Percentiles rank a stretch among this genome's conserved stretches.
These are phyloP conservation scores for Aaosphaeria arxii DNA, from an alignment of 2,329 filamentous ascomycete species.

Conservation along the genomic window DNA sequence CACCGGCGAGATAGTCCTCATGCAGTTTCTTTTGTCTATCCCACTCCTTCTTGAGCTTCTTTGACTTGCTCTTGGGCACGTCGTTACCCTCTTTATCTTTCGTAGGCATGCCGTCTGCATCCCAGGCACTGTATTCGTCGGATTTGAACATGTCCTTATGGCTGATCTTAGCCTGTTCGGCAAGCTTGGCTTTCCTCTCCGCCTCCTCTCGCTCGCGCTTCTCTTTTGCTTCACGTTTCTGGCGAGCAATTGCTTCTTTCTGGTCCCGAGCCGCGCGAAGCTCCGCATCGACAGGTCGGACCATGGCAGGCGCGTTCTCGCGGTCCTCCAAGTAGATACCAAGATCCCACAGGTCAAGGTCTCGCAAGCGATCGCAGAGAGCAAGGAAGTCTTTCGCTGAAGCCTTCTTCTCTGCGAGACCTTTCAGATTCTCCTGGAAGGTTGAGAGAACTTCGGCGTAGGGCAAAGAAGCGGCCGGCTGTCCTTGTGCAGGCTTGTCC, in stretches of 20 bases:
- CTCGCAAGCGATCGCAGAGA: slow-evolving; percentile 71
- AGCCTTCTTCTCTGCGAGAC: slow-evolving; percentile 46
- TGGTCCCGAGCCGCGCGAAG: slow-evolving; percentile 54
- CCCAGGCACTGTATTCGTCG: slow-evolving; percentile 71
- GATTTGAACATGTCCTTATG: slow-evolving; percentile 58
- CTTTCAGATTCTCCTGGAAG: slow-evolving; percentile 61
- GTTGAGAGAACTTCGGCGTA: slow-evolving; percentile 50
- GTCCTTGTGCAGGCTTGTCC: slow-evolving; percentile 22
- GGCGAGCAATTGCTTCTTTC: slow-evolving; percentile 47
- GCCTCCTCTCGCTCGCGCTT: slow-evolving; percentile 59
- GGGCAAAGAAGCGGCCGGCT: slow-evolving; percentile 32
- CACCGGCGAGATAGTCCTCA: slow-evolving; percentile 45
- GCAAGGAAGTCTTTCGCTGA: slow-evolving; percentile 70
- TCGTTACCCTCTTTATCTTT: slow-evolving; percentile 76
- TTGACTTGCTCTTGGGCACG: slow-evolving; percentile 72
- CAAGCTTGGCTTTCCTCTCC: slow-evolving; percentile 53
- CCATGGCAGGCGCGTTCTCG: slow-evolving; percentile 67
- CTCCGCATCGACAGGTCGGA: slow-evolving; percentile 63
- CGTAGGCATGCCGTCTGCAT: slow-evolving; percentile 75
- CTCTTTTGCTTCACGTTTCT: slow-evolving; percentile 44
- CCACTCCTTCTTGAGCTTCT: slow-evolving; percentile 88
- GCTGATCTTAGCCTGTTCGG: slow-evolving; percentile 56
- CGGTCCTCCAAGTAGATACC: slow-evolving; percentile 88
- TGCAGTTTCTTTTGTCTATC: slow-evolving; percentile 84
- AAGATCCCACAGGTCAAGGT: slow-evolving; percentile 75